These are phyloP conservation scores for Echinosophora koreensis DNA, from an alignment of 306 rosid genomes.

Conservation along the genomic window DNA sequence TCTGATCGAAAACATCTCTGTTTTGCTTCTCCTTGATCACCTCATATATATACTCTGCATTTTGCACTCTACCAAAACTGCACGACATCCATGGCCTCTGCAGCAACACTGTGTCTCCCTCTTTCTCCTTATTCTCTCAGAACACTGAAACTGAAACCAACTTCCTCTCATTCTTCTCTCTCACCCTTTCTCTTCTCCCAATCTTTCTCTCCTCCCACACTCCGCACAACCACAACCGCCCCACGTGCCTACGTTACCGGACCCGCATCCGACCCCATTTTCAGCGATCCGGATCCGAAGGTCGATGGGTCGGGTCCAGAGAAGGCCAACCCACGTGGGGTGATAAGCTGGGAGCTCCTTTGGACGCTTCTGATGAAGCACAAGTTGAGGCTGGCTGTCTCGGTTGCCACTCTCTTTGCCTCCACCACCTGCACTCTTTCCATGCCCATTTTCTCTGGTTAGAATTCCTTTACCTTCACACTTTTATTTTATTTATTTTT, in stretches of 20 bases:
- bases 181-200: slow-evolving; percentile 30
- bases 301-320: slow-evolving; percentile 46
- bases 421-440: slow-evolving; percentile 90
- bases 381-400: slow-evolving; percentile 66
- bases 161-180: slow-evolving; percentile 29
- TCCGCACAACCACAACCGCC: background rate
- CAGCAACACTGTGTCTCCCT: slow-evolving; percentile 41
- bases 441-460: slow-evolving; percentile 90
- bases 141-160: slow-evolving; percentile 41
- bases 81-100: slow-evolving; percentile 50
- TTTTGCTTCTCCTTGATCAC: too few species aligned
- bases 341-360: slow-evolving; percentile 64
- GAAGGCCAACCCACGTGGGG: slow-evolving; percentile 42
- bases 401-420: slow-evolving; percentile 64
- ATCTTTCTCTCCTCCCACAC: slow-evolving; percentile 23
- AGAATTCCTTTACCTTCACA: background rate
- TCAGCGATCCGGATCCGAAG: slow-evolving; percentile 62
- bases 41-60: too few species aligned
- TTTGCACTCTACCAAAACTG: too few species aligned
- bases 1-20: too few species aligned
- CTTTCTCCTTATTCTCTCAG: slow-evolving; percentile 30
- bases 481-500: background rate
- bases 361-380: slow-evolving; percentile 70
- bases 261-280: slow-evolving; percentile 79
- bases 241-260: slow-evolving; percentile 77